These are phyloP conservation scores for Pinus taeda DNA, from an alignment of 75 land plant genomes.

Conservation along the genomic window DNA sequence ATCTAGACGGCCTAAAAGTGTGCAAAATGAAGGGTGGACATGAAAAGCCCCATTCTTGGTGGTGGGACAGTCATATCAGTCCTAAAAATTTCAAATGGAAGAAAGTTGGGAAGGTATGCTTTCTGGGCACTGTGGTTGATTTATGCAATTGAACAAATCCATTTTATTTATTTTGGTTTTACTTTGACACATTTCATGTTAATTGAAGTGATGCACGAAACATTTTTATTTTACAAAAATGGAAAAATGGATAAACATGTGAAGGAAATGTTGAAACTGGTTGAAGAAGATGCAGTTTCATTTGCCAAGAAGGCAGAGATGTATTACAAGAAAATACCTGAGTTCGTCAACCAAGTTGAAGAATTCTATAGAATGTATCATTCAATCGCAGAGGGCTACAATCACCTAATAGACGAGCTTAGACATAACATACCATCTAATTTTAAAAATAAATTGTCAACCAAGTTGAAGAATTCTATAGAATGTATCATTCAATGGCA, in stretches of 20 bases:
- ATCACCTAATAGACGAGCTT: conserved; percentile 64
- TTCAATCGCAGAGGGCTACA: conserved; percentile 78
- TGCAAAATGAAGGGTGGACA: background rate
- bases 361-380: conserved; percentile 70
- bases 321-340: conserved; percentile 76
- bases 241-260: conserved; percentile 69
- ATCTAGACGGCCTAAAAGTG: too few species aligned
- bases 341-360: conserved; percentile 59
- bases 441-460: conserved; percentile 23
- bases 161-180: background rate
- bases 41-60: conserved; percentile 66
- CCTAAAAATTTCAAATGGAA: conserved; percentile 78
- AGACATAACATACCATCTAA: conserved; percentile 17
- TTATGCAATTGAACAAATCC: background rate
- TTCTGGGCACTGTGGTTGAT: background rate
- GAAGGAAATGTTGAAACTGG: conserved; percentile 63
- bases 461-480: conserved; percentile 69
- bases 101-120: conserved; percentile 65
- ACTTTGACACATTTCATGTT: background rate
- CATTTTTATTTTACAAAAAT: conserved; percentile 28
- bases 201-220: conserved; percentile 4
- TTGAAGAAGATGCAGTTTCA: conserved; percentile 84
- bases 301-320: conserved; percentile 85
- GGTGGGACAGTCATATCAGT: conserved; percentile 88
- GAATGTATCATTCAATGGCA: conserved; percentile 67